Evolutionary conservation across 805 yeast genomes (phyloP).

Genomic region (Vanderwaltozyma verrucispora): DNA sequence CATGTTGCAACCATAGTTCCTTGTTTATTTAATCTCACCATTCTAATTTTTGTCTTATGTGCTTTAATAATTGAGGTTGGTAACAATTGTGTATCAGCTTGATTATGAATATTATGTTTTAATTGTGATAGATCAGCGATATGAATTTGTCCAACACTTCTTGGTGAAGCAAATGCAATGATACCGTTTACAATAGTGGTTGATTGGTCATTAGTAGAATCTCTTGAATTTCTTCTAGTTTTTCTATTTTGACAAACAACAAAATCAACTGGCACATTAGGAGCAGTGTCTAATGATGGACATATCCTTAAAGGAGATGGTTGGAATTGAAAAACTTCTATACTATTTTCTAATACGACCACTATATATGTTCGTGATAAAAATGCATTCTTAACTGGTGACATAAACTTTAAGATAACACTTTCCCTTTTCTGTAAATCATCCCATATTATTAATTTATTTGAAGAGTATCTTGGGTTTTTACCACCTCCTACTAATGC

Average conservation of each 20-base stretch:
- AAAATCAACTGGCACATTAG: conserved; percentile 17
- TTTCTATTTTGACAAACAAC: conserved; percentile 10
- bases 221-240: not conserved
- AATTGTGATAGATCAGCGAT: conserved; percentile 17
- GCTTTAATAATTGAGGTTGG: conserved; percentile 56
- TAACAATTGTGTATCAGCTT: conserved; percentile 10
- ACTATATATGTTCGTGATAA: conserved; percentile 68
- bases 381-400: conserved; percentile 63
- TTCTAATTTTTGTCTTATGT: conserved; percentile 68
- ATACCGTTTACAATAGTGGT: conserved; percentile 11
- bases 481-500: conserved; percentile 88
- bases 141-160: conserved; percentile 24
- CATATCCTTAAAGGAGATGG: conserved; percentile 60
- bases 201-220: not conserved
- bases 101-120: conserved; percentile 10
- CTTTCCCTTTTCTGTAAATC: conserved; percentile 72
- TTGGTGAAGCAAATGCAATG: conserved; percentile 18
- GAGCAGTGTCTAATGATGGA: conserved; percentile 15
- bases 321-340: conserved; percentile 69
- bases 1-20: conserved; percentile 83
- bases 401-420: conserved; percentile 61
- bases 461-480: conserved; percentile 65
- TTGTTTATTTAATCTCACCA: conserved; percentile 56
- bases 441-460: conserved; percentile 85
- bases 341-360: conserved; percentile 56